phyloP scores from a whole-genome alignment of 1,139 yeast species.

The Taphrina populina region DNA sequence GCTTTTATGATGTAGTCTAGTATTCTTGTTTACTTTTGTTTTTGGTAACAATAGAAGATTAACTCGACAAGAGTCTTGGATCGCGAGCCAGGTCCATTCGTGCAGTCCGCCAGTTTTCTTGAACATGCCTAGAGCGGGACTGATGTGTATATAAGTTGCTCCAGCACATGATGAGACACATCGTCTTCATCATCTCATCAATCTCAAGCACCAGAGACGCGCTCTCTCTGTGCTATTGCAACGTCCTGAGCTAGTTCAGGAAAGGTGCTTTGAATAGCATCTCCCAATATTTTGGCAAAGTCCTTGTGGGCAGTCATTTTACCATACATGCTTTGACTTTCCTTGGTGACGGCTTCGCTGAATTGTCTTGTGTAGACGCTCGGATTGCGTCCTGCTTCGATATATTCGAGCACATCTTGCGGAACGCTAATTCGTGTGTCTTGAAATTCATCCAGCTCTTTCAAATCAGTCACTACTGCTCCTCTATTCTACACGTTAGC shows the following conservation, averaged over 20 bases:
- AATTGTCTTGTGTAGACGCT: conserved; percentile 95
- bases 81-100: too few relatives aligned
- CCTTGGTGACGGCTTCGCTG: conserved; percentile 83
- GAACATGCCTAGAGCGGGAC: too few relatives aligned
- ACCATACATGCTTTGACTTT: conserved; percentile 85
- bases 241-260: conserved; percentile 6
- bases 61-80: too few relatives aligned
- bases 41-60: too few relatives aligned
- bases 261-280: neutral
- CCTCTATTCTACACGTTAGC: too few relatives aligned
- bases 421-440: conserved; percentile 16
- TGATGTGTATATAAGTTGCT: too few relatives aligned
- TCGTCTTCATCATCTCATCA: too few relatives aligned
- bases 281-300: conserved; percentile 45
- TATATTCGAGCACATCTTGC: conserved; percentile 22
- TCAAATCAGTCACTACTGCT: conserved; percentile 1
- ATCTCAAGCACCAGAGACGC: too few relatives aligned
- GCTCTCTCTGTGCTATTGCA: too few relatives aligned
- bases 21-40: too few relatives aligned
- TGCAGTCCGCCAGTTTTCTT: too few relatives aligned
- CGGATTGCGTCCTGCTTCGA: conserved; percentile 95
- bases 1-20: conserved; percentile 23
- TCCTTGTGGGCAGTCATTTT: conserved; percentile 51
- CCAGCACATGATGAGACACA: too few relatives aligned
- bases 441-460: neutral